A percentile compares a stretch with the other conserved stretches of the same genome.
Evolutionary conservation across 2,329 filamentous ascomycete genomes (phyloP).

Genomic region (Trichoderma afroharzianum): DNA sequence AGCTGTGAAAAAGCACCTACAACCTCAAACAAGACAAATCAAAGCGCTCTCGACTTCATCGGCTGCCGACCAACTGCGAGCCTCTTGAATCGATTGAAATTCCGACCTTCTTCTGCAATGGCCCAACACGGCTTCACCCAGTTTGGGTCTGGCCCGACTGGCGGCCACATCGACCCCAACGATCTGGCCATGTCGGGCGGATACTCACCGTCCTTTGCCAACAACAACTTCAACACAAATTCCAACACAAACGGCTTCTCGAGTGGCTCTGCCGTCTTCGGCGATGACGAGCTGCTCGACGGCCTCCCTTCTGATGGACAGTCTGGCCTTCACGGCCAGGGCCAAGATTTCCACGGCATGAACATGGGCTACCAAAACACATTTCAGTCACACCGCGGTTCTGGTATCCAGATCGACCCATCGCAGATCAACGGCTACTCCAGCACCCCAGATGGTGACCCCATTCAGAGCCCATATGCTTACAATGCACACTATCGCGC

Average conservation of each 20-base stretch:
- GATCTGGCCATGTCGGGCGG: conserved; percentile 68
- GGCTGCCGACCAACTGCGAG: background rate
- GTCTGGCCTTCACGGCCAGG: conserved; percentile 48
- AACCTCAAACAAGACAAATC: background rate
- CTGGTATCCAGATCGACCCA: conserved; percentile 60
- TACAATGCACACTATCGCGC: conserved; percentile 77
- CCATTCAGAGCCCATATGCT: conserved; percentile 86
- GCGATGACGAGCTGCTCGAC: conserved; percentile 85
- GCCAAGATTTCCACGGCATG: conserved; percentile 55
- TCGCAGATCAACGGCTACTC: conserved; percentile 77
- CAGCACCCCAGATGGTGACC: conserved; percentile 85
- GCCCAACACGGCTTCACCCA: conserved; percentile 55
- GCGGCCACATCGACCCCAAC: conserved; percentile 73
- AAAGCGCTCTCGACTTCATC: background rate
- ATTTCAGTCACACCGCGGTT: conserved; percentile 53
- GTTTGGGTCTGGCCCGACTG: conserved; percentile 52
- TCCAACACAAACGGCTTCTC: conserved; percentile 68
- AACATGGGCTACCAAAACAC: conserved; percentile 57
- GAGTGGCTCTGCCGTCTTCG: conserved; percentile 72
- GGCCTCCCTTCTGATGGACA: conserved; percentile 57
- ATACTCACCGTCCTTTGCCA: conserved; percentile 57
- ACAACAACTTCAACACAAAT: conserved; percentile 53
- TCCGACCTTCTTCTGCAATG: conserved; percentile 36
- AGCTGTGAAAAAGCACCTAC: background rate
- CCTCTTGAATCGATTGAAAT: background rate